Evolutionary conservation across 345 rosid genomes (phyloP), one percentile per base, ranked within the genome.

Genomic region (Eucalyptus erythrocorys): DNA sequence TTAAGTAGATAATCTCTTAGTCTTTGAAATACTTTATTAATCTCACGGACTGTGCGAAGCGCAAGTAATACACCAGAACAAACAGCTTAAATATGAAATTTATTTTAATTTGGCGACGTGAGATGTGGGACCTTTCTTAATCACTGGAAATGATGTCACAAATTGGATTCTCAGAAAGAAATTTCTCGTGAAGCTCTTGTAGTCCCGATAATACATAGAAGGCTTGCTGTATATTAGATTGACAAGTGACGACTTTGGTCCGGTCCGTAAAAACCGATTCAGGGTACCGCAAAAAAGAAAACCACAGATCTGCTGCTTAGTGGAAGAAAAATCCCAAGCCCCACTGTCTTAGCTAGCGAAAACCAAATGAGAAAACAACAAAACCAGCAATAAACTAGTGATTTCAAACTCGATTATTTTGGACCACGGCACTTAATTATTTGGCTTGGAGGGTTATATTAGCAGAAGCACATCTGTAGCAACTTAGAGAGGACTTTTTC

Each of bases 41-140:
- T 64, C 37, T 64, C 40, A 15, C 5, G 4, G 1, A 64, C 40
- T 64, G 0, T n/a, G 40, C 1, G 3, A 64, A 64, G 76, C 76
- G 2, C 10, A 5, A 7, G 40, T 7, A 14, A 64, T 11, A 7
- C 0, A 1, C 5, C 2, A 4, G 1, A 2, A n/a, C 8, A 9
- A 64, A 64, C 0, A n/a, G 37, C 37, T 7, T n/a, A 64, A 27
- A 61, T 30, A 61, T 13, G 7, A 61, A 61, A 30, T 30, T 61
- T 27, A 61, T 12, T 7, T 61, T 61, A 30, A 27, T 61, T 61
- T 27, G 13, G 68, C 6, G 32, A 61, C 1, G 34, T 61, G 68
- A 61, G 5, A 61, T 30, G 3, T 3, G 16, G 68, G 27, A 27
- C 32, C 13, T 59, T 55, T 21, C 57, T 51, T 4, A 30, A 22